Percentiles rank a stretch among this genome's conserved stretches.
phyloP scores from a whole-genome alignment of 208 protist genomes.

The Trypanosoma brucei region DNA sequence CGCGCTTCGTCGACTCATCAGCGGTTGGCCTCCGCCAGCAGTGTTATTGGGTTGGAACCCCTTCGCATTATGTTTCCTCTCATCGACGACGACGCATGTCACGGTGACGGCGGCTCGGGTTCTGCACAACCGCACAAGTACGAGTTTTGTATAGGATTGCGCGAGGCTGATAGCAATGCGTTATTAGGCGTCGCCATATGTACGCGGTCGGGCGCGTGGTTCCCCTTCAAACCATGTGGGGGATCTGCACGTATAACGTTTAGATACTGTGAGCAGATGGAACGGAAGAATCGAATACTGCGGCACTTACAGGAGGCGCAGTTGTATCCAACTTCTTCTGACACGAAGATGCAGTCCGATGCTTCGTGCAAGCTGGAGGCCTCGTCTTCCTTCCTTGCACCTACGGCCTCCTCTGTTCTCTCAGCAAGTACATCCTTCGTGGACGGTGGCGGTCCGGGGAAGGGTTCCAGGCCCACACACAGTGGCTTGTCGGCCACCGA shows the following conservation, averaged over 20 bases:
- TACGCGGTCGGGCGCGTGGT: slow-evolving; percentile 15
- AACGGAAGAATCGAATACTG: not conserved
- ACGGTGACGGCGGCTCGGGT: not conserved
- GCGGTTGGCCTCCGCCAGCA: not conserved
- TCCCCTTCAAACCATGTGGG: slow-evolving; percentile 23
- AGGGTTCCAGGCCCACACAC: too few relatives aligned
- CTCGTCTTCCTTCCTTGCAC: not conserved
- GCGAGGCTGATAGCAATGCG: slow-evolving; percentile 9
- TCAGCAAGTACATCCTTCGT: not conserved
- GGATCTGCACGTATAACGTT: slow-evolving; percentile 29
- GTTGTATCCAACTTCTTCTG: not conserved
- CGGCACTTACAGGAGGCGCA: not conserved
- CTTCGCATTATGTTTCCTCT: slow-evolving; percentile 17
- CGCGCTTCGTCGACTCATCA: not conserved
- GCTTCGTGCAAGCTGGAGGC: not conserved
- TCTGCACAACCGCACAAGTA: not conserved
- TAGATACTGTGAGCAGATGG: slow-evolving; percentile 11
- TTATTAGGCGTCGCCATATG: slow-evolving; percentile 24
- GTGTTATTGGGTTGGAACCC: slow-evolving; percentile 7
- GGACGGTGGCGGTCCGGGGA: not conserved
- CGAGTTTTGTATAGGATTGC: slow-evolving; percentile 23
- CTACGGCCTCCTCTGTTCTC: not conserved
- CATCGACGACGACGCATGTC: not conserved
- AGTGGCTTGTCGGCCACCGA: too few relatives aligned
- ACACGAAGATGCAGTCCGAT: not conserved